Base-by-base conservation (phyloP, 148 eudicot genomes). In the Euryodendron excelsum region DNA sequence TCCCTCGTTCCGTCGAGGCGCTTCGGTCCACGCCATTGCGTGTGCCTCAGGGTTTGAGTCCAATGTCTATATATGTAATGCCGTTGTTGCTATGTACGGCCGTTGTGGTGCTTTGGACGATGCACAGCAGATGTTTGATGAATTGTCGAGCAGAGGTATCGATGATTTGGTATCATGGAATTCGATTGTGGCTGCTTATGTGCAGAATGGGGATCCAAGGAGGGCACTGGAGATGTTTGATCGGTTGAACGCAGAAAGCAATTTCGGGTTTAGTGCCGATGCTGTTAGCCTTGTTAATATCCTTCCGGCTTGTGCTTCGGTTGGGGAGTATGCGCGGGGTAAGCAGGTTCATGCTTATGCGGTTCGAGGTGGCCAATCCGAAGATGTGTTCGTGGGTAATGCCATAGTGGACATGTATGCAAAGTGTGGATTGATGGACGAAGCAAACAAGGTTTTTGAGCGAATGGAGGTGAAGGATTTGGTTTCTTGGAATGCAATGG, bases 401-500 rank as follows among this genome's bases (percentile, higher is more conserved):
- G 92, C 90, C 5, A 33, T 89, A 50, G 84, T 92, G 27, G 94
- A 89, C 71, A 84, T 89, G 90, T 92, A 92, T 82, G 91, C 91
- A n/a, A 92, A 92, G 78, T 83, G 88, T 72, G 93, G 86, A 52
- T 77, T 84, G 76, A 74, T 90, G 88, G 90, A 86, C 69, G 82
- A 87, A 68, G 97, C 97, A 5, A 83, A 72, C 53, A 78, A 67
- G 76, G 85, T 92, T 69, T 90, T 92, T 48, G 86, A 79, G 68
- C 45, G 82, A 56, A 92, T 92, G 88, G 80, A 84, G 76, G 79
- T 79, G 55, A 91, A 87, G 80, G 97, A 93, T 79, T 91, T 93
- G 56, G 97, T 93, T 70, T 85, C 93, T 44, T 93, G 97, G 94
- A 93, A 93, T 80, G 87, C 89, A 27, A 82, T 93, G 91, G 93